Base-by-base conservation (phyloP, 176 grass and related monocot genomes). In the Musa schizocarpa region DNA sequence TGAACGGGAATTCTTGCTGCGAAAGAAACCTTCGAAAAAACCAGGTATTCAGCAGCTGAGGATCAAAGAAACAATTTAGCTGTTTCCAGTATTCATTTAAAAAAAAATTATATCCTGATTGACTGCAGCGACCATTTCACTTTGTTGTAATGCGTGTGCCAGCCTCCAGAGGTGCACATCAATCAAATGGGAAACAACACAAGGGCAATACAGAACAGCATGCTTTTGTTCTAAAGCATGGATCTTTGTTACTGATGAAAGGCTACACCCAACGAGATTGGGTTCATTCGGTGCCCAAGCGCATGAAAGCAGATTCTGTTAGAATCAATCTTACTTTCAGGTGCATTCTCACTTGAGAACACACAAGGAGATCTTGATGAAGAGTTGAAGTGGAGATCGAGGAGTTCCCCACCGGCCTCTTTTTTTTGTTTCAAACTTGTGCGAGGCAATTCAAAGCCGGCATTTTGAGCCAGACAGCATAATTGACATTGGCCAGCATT, bases 251-350 rank as follows among this genome's bases (percentile, higher is more conserved):
- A 27, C 66, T 96, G 71, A 96, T 91, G 92, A 96, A 80, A 76
- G 93, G 93, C 43, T 79, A 88, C 71, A 92, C 85, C 26, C 93
- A 96, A 64, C 89, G 86, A 11, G 88, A 94, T 78, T 99, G 90
- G 88, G 84, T 87, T n/a, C 91, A 92, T 49, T 91, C 91, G 0
- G 81, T 99, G 51, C 91, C 95, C 0, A 99, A 86, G 68, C 88
- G 88, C 29, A 76, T 72, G 2, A 99, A 89, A 70, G 95, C 80
- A 0, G 76, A 73, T 76, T 92, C 86, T 0, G 8, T 80, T 12
- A 86, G 94, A 82, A 91, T 98, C 59, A 93, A 91, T 54, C 90
- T 99, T 25, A 94, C 95, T 29, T 99, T 99, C 59, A 81, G 90
- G 6, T 74, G 13, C 29, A 83, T 98, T 24, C 53, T 84, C 43